Evolutionary conservation across 495 filamentous ascomycete genomes (phyloP), one percentile per base, ranked within the genome.

Genomic region (Aspergillus sclerotiicarbonarius): DNA sequence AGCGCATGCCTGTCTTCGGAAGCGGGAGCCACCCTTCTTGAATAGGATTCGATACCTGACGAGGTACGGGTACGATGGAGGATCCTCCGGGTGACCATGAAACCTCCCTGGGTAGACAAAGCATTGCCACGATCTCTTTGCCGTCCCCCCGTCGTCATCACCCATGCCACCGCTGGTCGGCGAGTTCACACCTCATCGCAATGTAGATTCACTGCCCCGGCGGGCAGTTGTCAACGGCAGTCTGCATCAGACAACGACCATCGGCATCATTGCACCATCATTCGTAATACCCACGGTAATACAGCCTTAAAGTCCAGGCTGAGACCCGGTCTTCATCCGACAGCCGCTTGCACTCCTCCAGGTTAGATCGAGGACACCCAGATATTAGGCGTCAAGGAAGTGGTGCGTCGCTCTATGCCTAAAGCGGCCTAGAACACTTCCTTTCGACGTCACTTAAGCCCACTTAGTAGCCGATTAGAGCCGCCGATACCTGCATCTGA

Each of bases 1-100:
- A 59, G 44, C 56, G 53, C 60, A 61, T 61, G 57, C 44, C 61
- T 62, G 53, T 60, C 61, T 60, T 67, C 58, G 58, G 61, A 66
- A 63, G 49, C 39, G 49, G 56, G 46, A 59, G 51, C 60, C 48
- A 58, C 60, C 44, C 25, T 56, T 45, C 20, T 50, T 29, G 21
- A 46, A 33, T 32, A 13, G 33, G 12, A 20, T n/a, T 20, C 20
- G 8, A 43, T 50, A 50, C 47, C 29, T 50, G 46, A 49, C 46
- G 41, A 20, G 41, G n/a, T 7, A 20, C 47, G 31, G 47, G 15
- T 50, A 50, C 47, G 29, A 18, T 31, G 47, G 6, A 10, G 9
- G n/a, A 29, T 50, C 31, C 18, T 50, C 25, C 47, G n/a, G 25
- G 25, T 32, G 47, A 50, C 29, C 31, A 31, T 31, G 25, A 31